Evolutionary conservation across 169 alveolate genomes (phyloP).

Genomic region (Ichthyophthirius multifiliis): DNA sequence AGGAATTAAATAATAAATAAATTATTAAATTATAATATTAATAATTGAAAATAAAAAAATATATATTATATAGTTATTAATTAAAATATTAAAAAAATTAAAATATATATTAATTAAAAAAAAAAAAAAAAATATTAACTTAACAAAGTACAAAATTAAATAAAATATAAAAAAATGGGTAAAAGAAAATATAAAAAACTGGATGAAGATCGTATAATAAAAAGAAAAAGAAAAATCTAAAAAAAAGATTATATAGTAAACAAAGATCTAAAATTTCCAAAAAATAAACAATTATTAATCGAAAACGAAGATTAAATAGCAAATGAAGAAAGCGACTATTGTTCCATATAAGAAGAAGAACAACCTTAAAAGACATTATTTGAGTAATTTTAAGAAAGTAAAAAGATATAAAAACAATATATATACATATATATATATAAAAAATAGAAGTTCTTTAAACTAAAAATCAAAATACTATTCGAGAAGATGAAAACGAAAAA

Average conservation of each 20-base stretch:
- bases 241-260: not conserved
- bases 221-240: not conserved
- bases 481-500: not conserved
- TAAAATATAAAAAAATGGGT: not conserved
- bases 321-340: not conserved
- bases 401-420: too few relatives aligned
- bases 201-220: conserved; percentile 2
- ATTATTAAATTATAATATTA: too few relatives aligned
- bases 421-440: too few relatives aligned
- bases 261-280: not conserved
- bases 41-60: too few relatives aligned
- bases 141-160: too few relatives aligned
- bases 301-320: not conserved
- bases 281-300: not conserved
- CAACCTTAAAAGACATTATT: not conserved
- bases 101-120: too few relatives aligned
- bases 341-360: not conserved
- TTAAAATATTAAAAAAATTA: too few relatives aligned
- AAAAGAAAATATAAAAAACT: not conserved
- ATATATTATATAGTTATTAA: too few relatives aligned
- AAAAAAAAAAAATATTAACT: too few relatives aligned
- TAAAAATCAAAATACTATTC: not conserved
- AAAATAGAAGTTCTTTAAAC: too few relatives aligned
- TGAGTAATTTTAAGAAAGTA: too few relatives aligned
- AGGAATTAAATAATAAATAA: too few relatives aligned